A percentile compares a stretch with the other conserved stretches of the same genome.
These are phyloP conservation scores for Penicillium sp. DNA, from an alignment of 2,329 filamentous ascomycete genomes.

Conservation along the genomic window DNA sequence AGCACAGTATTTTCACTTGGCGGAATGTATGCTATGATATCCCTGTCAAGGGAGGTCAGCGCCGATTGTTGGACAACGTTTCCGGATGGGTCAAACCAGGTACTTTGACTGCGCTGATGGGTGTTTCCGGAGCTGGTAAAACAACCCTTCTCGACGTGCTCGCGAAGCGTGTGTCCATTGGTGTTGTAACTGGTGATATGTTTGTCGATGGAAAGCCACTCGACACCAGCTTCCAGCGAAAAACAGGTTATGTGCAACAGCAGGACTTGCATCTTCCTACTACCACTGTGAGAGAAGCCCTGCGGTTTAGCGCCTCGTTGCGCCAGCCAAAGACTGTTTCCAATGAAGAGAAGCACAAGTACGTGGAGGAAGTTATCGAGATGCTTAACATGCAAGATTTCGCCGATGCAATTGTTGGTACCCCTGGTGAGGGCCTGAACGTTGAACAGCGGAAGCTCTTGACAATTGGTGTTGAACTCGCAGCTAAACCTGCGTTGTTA, in stretches of 20 bases:
- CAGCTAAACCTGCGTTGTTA: slow-evolving; percentile 82
- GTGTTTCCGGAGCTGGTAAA: slow-evolving; percentile 67
- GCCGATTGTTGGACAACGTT: slow-evolving; percentile 60
- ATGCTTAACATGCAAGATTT: slow-evolving; percentile 88
- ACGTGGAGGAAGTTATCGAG: slow-evolving; percentile 80
- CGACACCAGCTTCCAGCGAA: slow-evolving; percentile 65
- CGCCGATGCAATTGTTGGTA: slow-evolving; percentile 83
- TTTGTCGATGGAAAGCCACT: slow-evolving; percentile 65
- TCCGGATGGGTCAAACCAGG: slow-evolving; percentile 62
- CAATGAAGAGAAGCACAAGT: slow-evolving; percentile 75
- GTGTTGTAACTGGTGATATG: slow-evolving; percentile 70
- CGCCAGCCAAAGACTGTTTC: slow-evolving; percentile 77
- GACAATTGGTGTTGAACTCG: slow-evolving; percentile 90
- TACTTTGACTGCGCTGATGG: slow-evolving; percentile 63
- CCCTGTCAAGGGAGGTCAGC: slow-evolving; percentile 54
- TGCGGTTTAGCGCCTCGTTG: slow-evolving; percentile 81
- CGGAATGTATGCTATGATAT: slow-evolving; percentile 61
- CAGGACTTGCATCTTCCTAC: slow-evolving; percentile 81
- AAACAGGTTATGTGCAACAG: slow-evolving; percentile 71
- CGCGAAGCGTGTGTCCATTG: slow-evolving; percentile 63
- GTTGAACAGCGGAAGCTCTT: slow-evolving; percentile 71
- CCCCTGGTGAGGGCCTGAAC: slow-evolving; percentile 75
- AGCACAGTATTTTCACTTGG: slow-evolving; percentile 56
- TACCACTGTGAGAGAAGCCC: slow-evolving; percentile 82
- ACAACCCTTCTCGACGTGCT: slow-evolving; percentile 64